Evolutionary conservation across 2,329 filamentous ascomycete species (phyloP), one percentile per base, ranked within the genome.

Genomic region (Penicillium sumatraense): DNA sequence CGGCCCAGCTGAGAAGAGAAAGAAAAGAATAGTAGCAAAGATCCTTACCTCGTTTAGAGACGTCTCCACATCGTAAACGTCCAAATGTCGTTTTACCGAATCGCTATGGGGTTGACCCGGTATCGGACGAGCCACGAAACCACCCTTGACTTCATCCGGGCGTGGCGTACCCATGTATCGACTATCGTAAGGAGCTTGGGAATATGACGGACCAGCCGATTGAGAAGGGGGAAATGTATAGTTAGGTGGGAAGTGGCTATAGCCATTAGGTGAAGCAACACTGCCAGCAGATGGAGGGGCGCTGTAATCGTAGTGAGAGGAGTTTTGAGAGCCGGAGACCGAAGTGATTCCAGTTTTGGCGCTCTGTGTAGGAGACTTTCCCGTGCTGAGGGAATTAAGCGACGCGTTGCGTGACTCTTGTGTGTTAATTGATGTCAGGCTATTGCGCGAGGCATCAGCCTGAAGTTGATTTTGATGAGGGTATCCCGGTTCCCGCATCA

Each of bases 11-110:
- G 27, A 23, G 16, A 41, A 41, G 16, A 8, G 45, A 20, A 5
- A 23, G 36, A n/a, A 11, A 42, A 10, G 44, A 38, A 40, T 21
- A 8, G 36, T 10, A 16, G 5, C 38, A 49, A 45, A 36, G 58
- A 55, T 53, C 54, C 76, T 58, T 70, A 81, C 78, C 70, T 81
- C 78, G 59, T 77, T 78, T 33, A 80, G 68, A 8, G 77, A 78
- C 26, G 75, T 68, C 61, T 80, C 85, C 23, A 87, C 70, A 67
- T 88, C 86, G 58, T 84, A 87, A 45, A 80, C 79, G 36, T 88
- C 85, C 3, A 88, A 72, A 69, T 88, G 85, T 35, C 85, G 79
- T 67, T 88, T 88, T n/a, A 87, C 81, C 41, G 76, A 72, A 47
- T 81, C 78, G 49, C 67, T 69, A 56, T 77, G 77, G 20, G 72